Evolutionary conservation across 2,329 filamentous ascomycete genomes (phyloP), one percentile per base, ranked within the genome.

Genomic region (Rhinocladiella similis): DNA sequence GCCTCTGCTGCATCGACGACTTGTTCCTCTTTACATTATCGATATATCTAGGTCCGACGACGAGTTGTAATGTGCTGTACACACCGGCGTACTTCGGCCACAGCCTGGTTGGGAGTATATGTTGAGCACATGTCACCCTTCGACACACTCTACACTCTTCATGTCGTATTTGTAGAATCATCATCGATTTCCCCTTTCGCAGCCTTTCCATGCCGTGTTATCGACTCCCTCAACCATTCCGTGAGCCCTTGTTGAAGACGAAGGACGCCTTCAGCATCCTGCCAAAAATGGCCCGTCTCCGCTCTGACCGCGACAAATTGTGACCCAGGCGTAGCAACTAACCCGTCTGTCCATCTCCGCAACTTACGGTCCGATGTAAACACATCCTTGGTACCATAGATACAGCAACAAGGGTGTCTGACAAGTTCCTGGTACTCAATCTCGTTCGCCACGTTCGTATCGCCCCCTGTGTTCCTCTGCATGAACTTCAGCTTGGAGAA

Each of bases 351-450:
- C 92, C 92, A 96, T 1, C 77, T 73, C 10, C 82, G 79, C 63
- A 92, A 76, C 69, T 83, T 89, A 56, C 78, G 80, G 3, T 76
- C 77, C 1, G 85, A 82, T 1, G 89, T 86, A 62, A 97, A 95
- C 0, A 80, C 73, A 70, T 97, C 92, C 3, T 81, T 77, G 49
- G 87, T 83, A 1, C 92, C 93, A 67, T 86, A 96, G 0, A 96
- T 72, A 0, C 59, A 62, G 84, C 51, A 54, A 38, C 56, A 59
- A 16, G 59, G 56, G 33, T 57, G 47, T 13, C 14, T 7, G 4
- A 36, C 46, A 18, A 62, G 51, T 22, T 62, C 50, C 18, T 59
- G 50, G 38, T 55, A 62, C 39, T 62, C 59, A 27, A n/a, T n/a
- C n/a, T n/a, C n/a, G n/a, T 25, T 13, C 9, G 33, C 85, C 33